Percentiles rank a stretch among this genome's conserved stretches.
These are phyloP conservation scores for Lasiodiplodia gonubiensis DNA, from an alignment of 2,329 filamentous ascomycete species.

Conservation along the genomic window DNA sequence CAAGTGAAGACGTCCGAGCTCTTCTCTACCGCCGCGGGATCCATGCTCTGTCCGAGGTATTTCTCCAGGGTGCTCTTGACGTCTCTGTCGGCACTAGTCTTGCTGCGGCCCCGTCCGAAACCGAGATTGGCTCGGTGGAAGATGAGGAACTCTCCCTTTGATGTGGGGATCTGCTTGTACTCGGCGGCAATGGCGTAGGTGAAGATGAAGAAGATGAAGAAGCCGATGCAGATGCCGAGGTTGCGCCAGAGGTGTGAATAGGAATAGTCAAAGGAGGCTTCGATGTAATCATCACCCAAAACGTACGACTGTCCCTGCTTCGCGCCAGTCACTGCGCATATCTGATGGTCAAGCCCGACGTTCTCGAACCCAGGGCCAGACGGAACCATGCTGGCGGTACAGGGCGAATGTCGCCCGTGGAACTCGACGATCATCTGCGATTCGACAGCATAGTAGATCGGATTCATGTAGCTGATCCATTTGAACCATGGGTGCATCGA, in stretches of 20 bases:
- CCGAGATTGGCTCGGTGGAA: constrained; percentile 52
- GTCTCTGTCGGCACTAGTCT: background rate
- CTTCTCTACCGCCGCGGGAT: background rate
- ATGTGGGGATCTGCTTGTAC: constrained; percentile 50
- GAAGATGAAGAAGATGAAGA: constrained; percentile 67
- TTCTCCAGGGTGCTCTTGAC: background rate
- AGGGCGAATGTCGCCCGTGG: constrained; percentile 38
- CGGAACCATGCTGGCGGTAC: constrained; percentile 51
- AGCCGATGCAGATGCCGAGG: constrained; percentile 70
- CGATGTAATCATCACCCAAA: constrained; percentile 47
- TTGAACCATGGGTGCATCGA: constrained; percentile 60
- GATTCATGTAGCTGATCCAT: constrained; percentile 71
- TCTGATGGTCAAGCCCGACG: constrained; percentile 48
- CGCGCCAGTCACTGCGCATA: constrained; percentile 48
- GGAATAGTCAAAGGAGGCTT: constrained; percentile 42
- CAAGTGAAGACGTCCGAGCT: background rate
- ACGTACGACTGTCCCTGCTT: constrained; percentile 47
- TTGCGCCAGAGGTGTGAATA: constrained; percentile 57
- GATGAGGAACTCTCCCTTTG: constrained; percentile 71
- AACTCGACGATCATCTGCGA: constrained; percentile 80
- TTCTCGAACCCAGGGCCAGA: constrained; percentile 41
- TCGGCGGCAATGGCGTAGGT: constrained; percentile 70
- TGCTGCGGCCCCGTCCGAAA: background rate
- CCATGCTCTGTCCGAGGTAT: background rate
- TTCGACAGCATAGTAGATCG: constrained; percentile 80